A percentile compares a stretch with the other conserved stretches of the same genome.
Conservation (phyloP, 1,284 basidiomycete species). For the Amylostereum chailletii region DNA sequence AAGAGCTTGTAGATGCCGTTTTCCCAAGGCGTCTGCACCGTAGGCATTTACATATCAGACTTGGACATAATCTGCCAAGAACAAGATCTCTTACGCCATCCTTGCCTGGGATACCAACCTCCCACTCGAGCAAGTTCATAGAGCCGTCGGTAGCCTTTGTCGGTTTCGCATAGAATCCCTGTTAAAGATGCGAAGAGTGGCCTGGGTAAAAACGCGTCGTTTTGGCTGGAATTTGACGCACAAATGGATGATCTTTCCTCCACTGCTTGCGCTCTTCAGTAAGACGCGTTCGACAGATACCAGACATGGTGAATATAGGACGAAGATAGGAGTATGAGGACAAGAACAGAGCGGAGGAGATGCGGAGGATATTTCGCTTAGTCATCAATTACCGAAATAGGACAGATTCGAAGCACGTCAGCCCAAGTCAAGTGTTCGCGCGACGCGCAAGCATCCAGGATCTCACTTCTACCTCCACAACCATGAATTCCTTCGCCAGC, state of each 20-base stretch:
- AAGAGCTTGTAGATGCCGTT: slow-evolving; percentile 89
- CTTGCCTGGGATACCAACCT: slow-evolving; percentile 93
- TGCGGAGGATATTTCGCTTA: no score
- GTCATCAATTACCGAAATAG: no score
- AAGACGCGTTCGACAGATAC: slow-evolving; percentile 78
- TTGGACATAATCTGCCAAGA: slow-evolving; percentile 13
- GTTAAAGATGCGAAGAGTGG: slow-evolving; percentile 8
- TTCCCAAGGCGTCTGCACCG: slow-evolving; percentile 87
- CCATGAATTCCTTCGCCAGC: slow-evolving; percentile 72
- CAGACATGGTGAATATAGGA: slow-evolving; percentile 43
- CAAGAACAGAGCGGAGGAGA: neutral
- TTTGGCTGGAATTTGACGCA: slow-evolving; percentile 32
- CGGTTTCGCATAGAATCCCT: slow-evolving; percentile 98
- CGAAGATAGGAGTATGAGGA: slow-evolving; percentile 1
- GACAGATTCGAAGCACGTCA: no score
- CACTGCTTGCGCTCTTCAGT: slow-evolving; percentile 98
- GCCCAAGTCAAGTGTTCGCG: no score
- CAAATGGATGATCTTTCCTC: slow-evolving; percentile 98
- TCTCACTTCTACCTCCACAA: slow-evolving; percentile 20
- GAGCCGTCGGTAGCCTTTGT: slow-evolving; percentile 85
- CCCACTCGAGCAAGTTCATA: slow-evolving; percentile 97
- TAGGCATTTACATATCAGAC: slow-evolving; percentile 15
- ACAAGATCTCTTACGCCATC: slow-evolving; percentile 46
- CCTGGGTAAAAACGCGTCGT: neutral
- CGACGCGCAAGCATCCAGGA: no score